Conservation (phyloP, 129 eudicot species). For the Tanacetum coccineum region DNA sequence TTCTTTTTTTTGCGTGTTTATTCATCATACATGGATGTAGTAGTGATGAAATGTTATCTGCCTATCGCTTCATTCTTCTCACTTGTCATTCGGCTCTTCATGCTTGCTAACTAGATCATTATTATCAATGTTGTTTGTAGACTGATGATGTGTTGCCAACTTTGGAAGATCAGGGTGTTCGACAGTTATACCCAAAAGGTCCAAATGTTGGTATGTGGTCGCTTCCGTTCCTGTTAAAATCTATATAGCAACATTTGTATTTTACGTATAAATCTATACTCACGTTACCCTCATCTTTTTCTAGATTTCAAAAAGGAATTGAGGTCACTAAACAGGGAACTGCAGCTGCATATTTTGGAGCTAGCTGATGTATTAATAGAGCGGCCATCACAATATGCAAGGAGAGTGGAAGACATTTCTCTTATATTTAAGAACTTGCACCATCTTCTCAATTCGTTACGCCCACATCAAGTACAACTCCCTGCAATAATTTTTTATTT, state of each 20-base stretch:
- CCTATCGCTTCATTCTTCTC: neutral
- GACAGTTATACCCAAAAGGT: constrained; percentile 79
- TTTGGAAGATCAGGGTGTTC: constrained; percentile 92
- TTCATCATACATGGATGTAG: too few species aligned
- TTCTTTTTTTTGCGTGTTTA: neutral
- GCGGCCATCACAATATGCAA: constrained; percentile 85
- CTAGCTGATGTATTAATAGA: constrained; percentile 83
- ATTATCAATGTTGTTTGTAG: constrained; percentile 35
- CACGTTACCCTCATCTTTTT: constrained; percentile 1
- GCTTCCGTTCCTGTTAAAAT: neutral
- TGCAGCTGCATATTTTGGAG: constrained; percentile 81
- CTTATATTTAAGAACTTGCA: constrained; percentile 83
- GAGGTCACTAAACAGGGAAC: constrained; percentile 83
- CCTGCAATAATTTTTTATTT: neutral
- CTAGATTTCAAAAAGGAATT: constrained; percentile 90
- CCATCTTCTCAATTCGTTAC: constrained; percentile 82
- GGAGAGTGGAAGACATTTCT: constrained; percentile 94
- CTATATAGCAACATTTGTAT: neutral
- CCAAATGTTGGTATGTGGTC: constrained; percentile 65
- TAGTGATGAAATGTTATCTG: neutral
- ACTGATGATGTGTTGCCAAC: constrained; percentile 88
- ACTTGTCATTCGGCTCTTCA: neutral
- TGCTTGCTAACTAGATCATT: neutral
- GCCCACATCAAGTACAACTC: constrained; percentile 75
- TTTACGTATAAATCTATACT: neutral